Conservation (phyloP, 768 basidiomycete species). For the Guyanaporus albipodus region DNA sequence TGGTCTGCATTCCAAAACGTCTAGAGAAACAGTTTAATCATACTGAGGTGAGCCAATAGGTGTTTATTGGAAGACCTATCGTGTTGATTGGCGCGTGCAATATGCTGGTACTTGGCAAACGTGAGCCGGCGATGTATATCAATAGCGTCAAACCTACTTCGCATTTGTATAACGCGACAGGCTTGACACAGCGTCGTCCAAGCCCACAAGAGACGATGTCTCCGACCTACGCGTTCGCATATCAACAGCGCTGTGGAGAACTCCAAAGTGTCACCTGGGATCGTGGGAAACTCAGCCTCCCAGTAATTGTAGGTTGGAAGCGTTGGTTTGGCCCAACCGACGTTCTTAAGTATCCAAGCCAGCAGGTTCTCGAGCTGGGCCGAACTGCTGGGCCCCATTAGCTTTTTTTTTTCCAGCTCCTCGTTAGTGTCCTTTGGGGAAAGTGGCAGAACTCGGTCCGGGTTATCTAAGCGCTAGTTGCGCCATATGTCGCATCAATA, state of each 20-base stretch:
- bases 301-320: too few species aligned
- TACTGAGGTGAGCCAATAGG: not conserved
- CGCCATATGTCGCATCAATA: too few species aligned
- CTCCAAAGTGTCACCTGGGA: too few species aligned
- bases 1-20: conserved; percentile 7
- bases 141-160: conserved; percentile 7
- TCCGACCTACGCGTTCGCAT: not conserved
- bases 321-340: too few species aligned
- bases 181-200: conserved; percentile 12
- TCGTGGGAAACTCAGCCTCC: too few species aligned
- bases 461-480: too few species aligned
- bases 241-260: not conserved
- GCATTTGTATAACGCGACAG: conserved; percentile 6
- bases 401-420: too few species aligned
- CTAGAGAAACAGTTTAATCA: conserved; percentile 7
- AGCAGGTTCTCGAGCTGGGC: too few species aligned
- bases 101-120: not conserved
- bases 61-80: conserved; percentile 13
- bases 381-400: too few species aligned
- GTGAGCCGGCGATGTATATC: not conserved
- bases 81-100: not conserved
- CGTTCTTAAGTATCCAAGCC: too few species aligned
- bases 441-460: too few species aligned
- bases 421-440: too few species aligned
- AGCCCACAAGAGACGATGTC: not conserved